Base-by-base conservation (phyloP, 371 early-diverging fungal genomes). In the Rhizopus stolonifer region DNA sequence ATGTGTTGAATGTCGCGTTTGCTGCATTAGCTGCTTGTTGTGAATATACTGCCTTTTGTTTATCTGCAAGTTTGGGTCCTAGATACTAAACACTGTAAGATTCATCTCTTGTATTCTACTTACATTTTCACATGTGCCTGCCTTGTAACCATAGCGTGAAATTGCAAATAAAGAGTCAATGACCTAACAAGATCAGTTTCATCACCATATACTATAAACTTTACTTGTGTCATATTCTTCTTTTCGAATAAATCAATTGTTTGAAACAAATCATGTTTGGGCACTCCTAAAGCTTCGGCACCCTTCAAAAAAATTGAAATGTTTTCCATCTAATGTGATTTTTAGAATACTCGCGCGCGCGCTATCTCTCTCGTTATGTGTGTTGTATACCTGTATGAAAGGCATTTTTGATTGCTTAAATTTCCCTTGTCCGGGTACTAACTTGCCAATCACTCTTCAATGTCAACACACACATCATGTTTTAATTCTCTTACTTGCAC, bases 181-280 rank as follows among this genome's bases (percentile, higher is more conserved):
- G 7, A 88, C 89, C 74, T 77, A 47, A 15, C 25, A 29, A 54
- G 2, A 40, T n/a, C 19, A 6, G 3, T 40, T 40, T 18, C 18
- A 53, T 26, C 17, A 39, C 29, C 11, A 7, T 36, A 17, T 0
- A 4, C 49, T 9, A 13, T 26, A 17, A 0, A 4, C 49, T 53
- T 56, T 31, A 88, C 88, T 66, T 91, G 92, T 15, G 77, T 79
- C 58, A 84, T 79, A 69, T 94, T 91, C 70, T 92, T 94, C 64
- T 81, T 81, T 59, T 96, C 95, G 61, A 82, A 93, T 44, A 96
- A 71, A 65, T 96, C 96, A 24, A 93, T 81, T 4, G 96, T 94
- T 73, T 92, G 91, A 70, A 96, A 96, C 14, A 87, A 74, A 53
- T 96, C 94, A 54, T 80, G 76, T 46, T 86, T 83, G 4, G 90